Evolutionary conservation across 768 basidiomycete species (phyloP).

Genomic region (Gloeopeniophorella convolvens): DNA sequence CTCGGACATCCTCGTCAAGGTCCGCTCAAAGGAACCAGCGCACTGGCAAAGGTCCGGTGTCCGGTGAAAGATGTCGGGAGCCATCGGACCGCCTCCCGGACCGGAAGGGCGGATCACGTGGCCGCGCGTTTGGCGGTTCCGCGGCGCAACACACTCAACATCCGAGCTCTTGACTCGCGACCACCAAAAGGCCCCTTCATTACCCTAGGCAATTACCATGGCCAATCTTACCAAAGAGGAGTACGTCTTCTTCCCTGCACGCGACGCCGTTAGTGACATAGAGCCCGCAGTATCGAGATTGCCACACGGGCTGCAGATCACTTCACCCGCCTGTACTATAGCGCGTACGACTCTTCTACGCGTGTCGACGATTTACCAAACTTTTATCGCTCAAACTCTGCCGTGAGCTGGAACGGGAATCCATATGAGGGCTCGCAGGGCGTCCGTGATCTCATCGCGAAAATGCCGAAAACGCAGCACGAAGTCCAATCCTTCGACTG

Average conservation of each 20-base stretch:
- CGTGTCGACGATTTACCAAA: slow-evolving; percentile 71
- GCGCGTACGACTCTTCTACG: slow-evolving; percentile 74
- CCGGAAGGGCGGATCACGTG: too few relatives aligned
- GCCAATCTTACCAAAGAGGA: slow-evolving; percentile 31
- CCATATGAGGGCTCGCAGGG: slow-evolving; percentile 70
- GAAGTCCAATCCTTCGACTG: slow-evolving; percentile 87
- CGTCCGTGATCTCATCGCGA: slow-evolving; percentile 55
- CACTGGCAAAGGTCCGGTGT: too few relatives aligned
- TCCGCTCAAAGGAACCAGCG: neutral
- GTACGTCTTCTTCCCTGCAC: slow-evolving; percentile 21
- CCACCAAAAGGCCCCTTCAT: too few relatives aligned
- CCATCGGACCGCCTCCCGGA: too few relatives aligned
- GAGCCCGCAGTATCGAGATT: slow-evolving; percentile 62
- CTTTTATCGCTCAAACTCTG: slow-evolving; percentile 73
- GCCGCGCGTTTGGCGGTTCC: too few relatives aligned
- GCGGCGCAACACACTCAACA: too few relatives aligned
- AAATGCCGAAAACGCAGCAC: slow-evolving; percentile 76
- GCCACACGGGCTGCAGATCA: slow-evolving; percentile 78
- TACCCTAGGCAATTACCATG: too few relatives aligned
- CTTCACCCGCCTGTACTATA: slow-evolving; percentile 78
- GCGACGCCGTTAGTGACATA: neutral
- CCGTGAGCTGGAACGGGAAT: slow-evolving; percentile 81
- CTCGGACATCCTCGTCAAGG: slow-evolving; percentile 28
- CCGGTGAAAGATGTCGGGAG: too few relatives aligned
- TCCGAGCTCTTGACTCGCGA: too few relatives aligned